Evolutionary conservation across 2,329 filamentous ascomycete species (phyloP).

Genomic region (Torrubiellomyces zombiae): DNA sequence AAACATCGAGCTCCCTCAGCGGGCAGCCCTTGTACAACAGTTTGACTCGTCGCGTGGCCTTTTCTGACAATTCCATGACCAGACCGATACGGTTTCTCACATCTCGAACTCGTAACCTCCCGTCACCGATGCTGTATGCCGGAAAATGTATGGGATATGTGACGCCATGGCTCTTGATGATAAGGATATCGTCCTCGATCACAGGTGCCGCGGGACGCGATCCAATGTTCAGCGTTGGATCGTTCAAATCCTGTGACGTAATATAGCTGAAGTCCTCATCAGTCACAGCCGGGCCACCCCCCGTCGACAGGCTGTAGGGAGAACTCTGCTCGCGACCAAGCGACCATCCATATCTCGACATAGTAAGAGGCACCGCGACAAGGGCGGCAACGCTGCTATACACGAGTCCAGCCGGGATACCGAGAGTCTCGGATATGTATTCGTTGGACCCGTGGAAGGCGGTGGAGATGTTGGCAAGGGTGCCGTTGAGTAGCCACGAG

Average conservation of each 20-base stretch:
- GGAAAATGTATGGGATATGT: constrained; percentile 58
- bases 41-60: constrained; percentile 36
- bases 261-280: constrained; percentile 72
- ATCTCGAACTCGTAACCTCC: constrained; percentile 49
- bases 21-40: constrained; percentile 59
- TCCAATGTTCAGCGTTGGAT: constrained; percentile 14
- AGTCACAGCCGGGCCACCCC: constrained; percentile 44
- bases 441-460: constrained; percentile 30
- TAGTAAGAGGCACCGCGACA: constrained; percentile 32
- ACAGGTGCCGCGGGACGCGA: not conserved
- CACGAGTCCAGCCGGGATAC: constrained; percentile 29
- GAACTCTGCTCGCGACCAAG: constrained; percentile 28
- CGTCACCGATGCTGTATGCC: constrained; percentile 58
- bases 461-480: constrained; percentile 29
- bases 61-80: constrained; percentile 45
- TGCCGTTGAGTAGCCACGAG: constrained; percentile 39
- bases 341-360: constrained; percentile 38
- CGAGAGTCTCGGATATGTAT: constrained; percentile 33
- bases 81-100: constrained; percentile 51
- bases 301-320: constrained; percentile 31
- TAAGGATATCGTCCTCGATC: constrained; percentile 50
- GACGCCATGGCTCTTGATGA: constrained; percentile 50
- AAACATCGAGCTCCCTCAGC: constrained; percentile 45
- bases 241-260: constrained; percentile 55
- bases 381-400: constrained; percentile 35